Percentiles rank a stretch among this genome's conserved stretches.
Conservation (phyloP, 768 basidiomycete species). For the Lentinula guzmanii region DNA sequence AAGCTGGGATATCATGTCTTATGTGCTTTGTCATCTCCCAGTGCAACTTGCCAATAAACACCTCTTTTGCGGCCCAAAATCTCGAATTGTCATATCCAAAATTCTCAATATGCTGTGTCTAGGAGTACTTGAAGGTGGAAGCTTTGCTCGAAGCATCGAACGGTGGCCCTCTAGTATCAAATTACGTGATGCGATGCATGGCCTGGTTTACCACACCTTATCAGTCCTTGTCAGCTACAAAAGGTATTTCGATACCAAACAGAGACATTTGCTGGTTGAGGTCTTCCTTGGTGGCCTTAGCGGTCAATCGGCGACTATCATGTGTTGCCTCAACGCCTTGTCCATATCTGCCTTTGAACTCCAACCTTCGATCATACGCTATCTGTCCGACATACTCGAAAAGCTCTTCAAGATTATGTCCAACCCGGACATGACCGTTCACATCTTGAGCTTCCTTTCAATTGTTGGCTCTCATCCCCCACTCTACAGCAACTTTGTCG, state of each 20-base stretch:
- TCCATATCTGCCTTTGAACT: slow-evolving; percentile 86
- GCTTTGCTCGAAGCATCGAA: slow-evolving; percentile 50
- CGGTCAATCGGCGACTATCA: slow-evolving; percentile 70
- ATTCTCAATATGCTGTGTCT: slow-evolving; percentile 66
- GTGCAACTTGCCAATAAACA: slow-evolving; percentile 93
- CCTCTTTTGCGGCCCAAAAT: slow-evolving; percentile 87
- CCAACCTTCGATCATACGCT: slow-evolving; percentile 72
- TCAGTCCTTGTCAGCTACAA: slow-evolving; percentile 87
- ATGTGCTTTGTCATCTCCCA: slow-evolving; percentile 86
- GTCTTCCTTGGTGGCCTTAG: slow-evolving; percentile 65
- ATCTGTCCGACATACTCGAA: slow-evolving; percentile 68
- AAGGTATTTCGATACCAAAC: slow-evolving; percentile 63
- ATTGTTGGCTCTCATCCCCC: slow-evolving; percentile 77
- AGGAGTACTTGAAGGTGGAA: slow-evolving; percentile 47
- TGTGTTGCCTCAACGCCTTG: slow-evolving; percentile 85
- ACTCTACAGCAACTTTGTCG: slow-evolving; percentile 87
- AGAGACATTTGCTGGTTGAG: slow-evolving; percentile 66
- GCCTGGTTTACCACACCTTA: slow-evolving; percentile 80
- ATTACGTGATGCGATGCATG: slow-evolving; percentile 70
- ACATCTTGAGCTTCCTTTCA: slow-evolving; percentile 88
- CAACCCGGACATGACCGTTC: slow-evolving; percentile 88
- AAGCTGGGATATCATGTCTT: slow-evolving; percentile 92
- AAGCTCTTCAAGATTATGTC: slow-evolving; percentile 94
- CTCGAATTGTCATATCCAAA: slow-evolving; percentile 53
- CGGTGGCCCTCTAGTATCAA: slow-evolving; percentile 60